Conservation (phyloP, 768 basidiomycete species). For the Postia placenta region DNA sequence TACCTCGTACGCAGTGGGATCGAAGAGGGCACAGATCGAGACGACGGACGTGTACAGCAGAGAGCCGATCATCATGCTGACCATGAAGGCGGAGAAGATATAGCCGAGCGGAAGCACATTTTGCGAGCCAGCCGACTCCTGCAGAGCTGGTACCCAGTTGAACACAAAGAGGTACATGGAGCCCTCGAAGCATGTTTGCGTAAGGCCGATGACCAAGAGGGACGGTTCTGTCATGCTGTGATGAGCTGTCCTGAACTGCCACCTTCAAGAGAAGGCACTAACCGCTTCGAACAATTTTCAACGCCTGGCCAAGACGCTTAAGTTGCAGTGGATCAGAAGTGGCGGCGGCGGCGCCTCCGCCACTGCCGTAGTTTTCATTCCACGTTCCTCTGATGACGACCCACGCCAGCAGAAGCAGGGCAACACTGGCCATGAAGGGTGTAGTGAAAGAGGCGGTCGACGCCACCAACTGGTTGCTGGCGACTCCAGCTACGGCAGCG, state of each 20-base stretch:
- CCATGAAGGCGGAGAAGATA: conserved; percentile 78
- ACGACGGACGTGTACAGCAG: conserved; percentile 53
- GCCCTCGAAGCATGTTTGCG: conserved; percentile 79
- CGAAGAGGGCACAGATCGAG: conserved; percentile 18
- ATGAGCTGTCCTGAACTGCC: no score
- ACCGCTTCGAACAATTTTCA: conserved; percentile 52
- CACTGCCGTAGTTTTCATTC: conserved; percentile 65
- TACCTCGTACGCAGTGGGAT: conserved; percentile 8
- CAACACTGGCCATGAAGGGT: conserved; percentile 63
- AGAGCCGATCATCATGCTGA: conserved; percentile 78
- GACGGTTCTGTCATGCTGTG: conserved; percentile 49
- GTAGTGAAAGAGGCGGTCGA: conserved; percentile 45
- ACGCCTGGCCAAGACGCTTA: conserved; percentile 47
- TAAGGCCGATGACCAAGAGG: conserved; percentile 60
- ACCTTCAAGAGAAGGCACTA: conserved; percentile 5
- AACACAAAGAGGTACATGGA: conserved; percentile 86
- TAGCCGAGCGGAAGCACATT: conserved; percentile 61
- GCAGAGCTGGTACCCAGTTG: conserved; percentile 73
- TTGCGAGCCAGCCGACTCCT: conserved; percentile 44
- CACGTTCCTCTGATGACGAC: conserved; percentile 52
- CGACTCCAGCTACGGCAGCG: conserved; percentile 59
- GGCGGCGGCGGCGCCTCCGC: conserved; percentile 20
- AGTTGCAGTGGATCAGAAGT: conserved; percentile 37
- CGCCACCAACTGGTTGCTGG: conserved; percentile 59
- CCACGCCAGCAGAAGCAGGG: conserved; percentile 47